A percentile compares a stretch with the other conserved stretches of the same genome.
These are phyloP conservation scores for Sphaerobolus stellatus DNA, from an alignment of 1,284 basidiomycete genomes.

Conservation along the genomic window DNA sequence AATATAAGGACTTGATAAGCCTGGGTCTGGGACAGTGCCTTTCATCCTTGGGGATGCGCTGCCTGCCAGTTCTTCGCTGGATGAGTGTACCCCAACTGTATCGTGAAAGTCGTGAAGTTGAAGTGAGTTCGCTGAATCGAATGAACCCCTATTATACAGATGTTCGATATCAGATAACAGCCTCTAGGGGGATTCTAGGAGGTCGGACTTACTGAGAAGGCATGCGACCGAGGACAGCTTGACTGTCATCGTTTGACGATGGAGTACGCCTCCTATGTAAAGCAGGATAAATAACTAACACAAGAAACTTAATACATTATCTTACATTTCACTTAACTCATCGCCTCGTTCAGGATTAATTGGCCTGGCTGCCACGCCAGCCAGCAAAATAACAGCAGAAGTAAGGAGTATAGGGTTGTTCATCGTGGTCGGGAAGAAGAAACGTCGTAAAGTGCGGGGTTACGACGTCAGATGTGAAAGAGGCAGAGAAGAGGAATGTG, in stretches of 20 bases:
- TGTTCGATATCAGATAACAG: neutral
- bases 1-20: conserved; percentile 8
- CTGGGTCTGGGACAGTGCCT: conserved; percentile 4
- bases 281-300: neutral
- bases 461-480: no score
- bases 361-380: conserved; percentile 10
- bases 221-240: conserved; percentile 6
- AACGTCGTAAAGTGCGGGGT: no score
- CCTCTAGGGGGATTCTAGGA: neutral
- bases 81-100: neutral
- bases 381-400: conserved; percentile 6
- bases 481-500: no score
- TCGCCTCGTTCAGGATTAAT: conserved; percentile 9
- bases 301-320: no score
- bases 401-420: conserved; percentile 9
- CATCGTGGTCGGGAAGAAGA: no score
- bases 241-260: conserved; percentile 1
- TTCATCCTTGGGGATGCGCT: conserved; percentile 6
- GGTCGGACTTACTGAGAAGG: neutral
- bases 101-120: conserved; percentile 11
- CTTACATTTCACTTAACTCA: conserved; percentile 3
- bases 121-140: neutral
- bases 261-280: neutral
- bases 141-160: neutral
- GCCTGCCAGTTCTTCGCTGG: neutral